Conservation (phyloP, 2,329 filamentous ascomycete species). For the Aspergillus hiratsukae region DNA sequence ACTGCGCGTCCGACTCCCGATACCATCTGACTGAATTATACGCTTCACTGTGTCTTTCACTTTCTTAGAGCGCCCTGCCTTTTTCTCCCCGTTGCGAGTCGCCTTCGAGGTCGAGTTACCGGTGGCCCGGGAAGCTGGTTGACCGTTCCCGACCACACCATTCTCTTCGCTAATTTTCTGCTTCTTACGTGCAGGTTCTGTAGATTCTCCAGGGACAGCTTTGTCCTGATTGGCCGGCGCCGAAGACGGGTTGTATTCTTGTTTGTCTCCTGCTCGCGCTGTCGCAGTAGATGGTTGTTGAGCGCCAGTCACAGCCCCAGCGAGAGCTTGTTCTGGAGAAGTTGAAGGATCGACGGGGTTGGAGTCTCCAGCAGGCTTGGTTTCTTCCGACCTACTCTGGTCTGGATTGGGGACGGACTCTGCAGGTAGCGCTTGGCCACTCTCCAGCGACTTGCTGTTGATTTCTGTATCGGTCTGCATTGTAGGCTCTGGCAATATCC, state of each 20-base stretch:
- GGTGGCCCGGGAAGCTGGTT: conserved; percentile 1
- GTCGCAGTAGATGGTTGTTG: conserved; percentile 6
- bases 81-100: conserved; percentile 23
- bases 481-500: conserved; percentile 9
- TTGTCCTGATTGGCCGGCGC: conserved; percentile 6
- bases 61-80: conserved; percentile 29
- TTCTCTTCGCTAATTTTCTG: conserved; percentile 23
- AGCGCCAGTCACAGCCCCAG: not conserved
- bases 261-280: conserved; percentile 20
- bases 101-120: conserved; percentile 7
- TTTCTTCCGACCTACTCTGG: conserved; percentile 1
- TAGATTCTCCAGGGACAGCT: conserved; percentile 8
- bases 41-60: conserved; percentile 26
- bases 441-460: not conserved
- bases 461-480: conserved; percentile 6
- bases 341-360: conserved; percentile 9
- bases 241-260: conserved; percentile 16
- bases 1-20: conserved; percentile 38
- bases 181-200: conserved; percentile 31
- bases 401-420: conserved; percentile 1
- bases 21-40: conserved; percentile 26
- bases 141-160: conserved; percentile 13
- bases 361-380: conserved; percentile 6
- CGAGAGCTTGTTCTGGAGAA: conserved; percentile 3
- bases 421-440: not conserved